These are phyloP conservation scores for Boletus fagicola DNA, from an alignment of 768 basidiomycete species.

Conservation along the genomic window DNA sequence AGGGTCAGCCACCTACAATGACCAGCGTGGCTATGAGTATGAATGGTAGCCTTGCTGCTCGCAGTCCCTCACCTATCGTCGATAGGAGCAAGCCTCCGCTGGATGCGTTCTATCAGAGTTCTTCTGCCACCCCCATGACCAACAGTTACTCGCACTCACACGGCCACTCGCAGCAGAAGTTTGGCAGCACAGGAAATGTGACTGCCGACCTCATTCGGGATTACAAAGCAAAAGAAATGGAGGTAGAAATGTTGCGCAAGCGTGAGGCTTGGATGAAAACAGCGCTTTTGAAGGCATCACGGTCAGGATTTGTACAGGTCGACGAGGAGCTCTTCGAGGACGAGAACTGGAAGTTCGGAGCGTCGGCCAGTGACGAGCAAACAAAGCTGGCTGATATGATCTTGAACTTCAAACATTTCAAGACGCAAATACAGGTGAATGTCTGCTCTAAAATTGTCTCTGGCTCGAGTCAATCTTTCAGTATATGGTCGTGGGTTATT, in stretches of 20 bases:
- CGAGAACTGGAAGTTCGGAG: conserved; percentile 35
- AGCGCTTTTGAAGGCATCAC: conserved; percentile 70
- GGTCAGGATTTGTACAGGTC: conserved; percentile 72
- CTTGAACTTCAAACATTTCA: conserved; percentile 83
- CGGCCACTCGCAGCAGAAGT: conserved; percentile 34
- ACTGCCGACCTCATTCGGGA: conserved; percentile 77
- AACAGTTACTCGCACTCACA: conserved; percentile 51
- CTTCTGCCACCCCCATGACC: conserved; percentile 42
- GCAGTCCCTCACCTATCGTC: conserved; percentile 58
- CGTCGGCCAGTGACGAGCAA: conserved; percentile 40
- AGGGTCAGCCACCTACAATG: conserved; percentile 44
- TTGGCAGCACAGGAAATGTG: conserved; percentile 63
- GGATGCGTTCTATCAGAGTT: conserved; percentile 57
- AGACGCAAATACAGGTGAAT: conserved; percentile 80
- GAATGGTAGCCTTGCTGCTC: conserved; percentile 45
- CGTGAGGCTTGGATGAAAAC: conserved; percentile 86
- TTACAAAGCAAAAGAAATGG: conserved; percentile 77
- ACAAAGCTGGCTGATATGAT: conserved; percentile 65
- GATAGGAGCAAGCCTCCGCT: conserved; percentile 55
- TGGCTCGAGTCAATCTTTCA: background rate
- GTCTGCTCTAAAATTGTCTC: background rate
- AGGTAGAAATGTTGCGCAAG: conserved; percentile 72
- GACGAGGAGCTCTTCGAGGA: conserved; percentile 49
- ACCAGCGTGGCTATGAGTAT: conserved; percentile 52
- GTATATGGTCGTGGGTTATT: background rate